Evolutionary conservation across 2,329 filamentous ascomycete genomes (phyloP).

Genomic region (Boeremia exigua): DNA sequence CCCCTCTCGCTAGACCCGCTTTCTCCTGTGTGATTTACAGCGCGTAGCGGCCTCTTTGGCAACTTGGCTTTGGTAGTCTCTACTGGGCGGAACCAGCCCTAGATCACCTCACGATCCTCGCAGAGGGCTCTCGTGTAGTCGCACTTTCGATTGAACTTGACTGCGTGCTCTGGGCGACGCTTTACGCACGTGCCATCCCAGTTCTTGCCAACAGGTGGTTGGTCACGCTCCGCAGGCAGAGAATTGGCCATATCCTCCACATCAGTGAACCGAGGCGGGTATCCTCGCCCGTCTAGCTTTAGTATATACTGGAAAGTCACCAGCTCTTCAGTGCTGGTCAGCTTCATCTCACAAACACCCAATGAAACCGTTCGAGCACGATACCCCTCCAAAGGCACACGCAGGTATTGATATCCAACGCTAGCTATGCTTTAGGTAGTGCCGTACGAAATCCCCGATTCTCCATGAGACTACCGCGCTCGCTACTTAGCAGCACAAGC

Average conservation of each 20-base stretch:
- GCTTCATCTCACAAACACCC: too few relatives aligned
- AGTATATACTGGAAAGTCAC: background rate
- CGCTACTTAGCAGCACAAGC: too few relatives aligned
- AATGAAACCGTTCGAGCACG: too few relatives aligned
- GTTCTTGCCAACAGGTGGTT: conserved; percentile 12
- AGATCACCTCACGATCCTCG: conserved; percentile 8
- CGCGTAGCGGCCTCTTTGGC: too few relatives aligned
- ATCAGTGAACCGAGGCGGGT: background rate
- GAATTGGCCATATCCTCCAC: conserved; percentile 22
- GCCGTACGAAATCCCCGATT: too few relatives aligned
- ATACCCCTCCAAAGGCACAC: too few relatives aligned
- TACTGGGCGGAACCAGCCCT: conserved; percentile 10
- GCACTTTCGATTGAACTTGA: conserved; percentile 18
- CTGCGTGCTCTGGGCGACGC: conserved; percentile 14
- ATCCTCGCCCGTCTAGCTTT: background rate
- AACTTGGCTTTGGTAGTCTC: background rate
- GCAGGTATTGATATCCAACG: too few relatives aligned
- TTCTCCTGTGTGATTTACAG: too few relatives aligned
- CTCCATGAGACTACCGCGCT: too few relatives aligned
- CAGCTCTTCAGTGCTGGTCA: background rate
- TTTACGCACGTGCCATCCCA: conserved; percentile 17
- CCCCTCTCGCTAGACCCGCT: too few relatives aligned
- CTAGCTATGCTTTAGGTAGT: too few relatives aligned
- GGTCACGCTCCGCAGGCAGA: conserved; percentile 5
- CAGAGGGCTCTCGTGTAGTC: conserved; percentile 10